Evolutionary conservation across 345 rosid genomes (phyloP).

Genomic region (Eucalyptus tenuipes): DNA sequence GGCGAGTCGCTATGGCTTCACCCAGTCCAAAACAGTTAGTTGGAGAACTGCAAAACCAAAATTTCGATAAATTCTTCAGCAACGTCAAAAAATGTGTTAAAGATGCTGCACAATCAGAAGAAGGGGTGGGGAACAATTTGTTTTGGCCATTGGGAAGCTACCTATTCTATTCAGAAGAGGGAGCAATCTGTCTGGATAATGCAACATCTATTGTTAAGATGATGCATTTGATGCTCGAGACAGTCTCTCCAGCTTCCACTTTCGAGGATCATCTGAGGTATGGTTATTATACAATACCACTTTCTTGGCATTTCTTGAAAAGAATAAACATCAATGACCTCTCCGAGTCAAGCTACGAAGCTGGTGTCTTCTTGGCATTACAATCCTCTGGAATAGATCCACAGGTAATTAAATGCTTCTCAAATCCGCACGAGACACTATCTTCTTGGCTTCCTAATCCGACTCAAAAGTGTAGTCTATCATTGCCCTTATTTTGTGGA

Average conservation of each 20-base stretch:
- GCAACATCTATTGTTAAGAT: slow-evolving; percentile 32
- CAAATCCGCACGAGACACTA: too few species aligned
- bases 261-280: slow-evolving; percentile 54
- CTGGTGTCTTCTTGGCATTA: slow-evolving; percentile 47
- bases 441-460: background rate
- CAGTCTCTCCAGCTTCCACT: slow-evolving; percentile 13
- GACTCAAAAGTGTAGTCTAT: background rate
- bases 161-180: slow-evolving; percentile 53
- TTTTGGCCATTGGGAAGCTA: slow-evolving; percentile 72
- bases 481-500: background rate
- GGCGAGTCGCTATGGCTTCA: background rate
- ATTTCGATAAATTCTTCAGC: slow-evolving; percentile 2
- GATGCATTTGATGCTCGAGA: slow-evolving; percentile 35
- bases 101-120: background rate
- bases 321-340: slow-evolving; percentile 13
- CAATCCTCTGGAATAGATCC: slow-evolving; percentile 40
- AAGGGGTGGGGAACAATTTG: background rate
- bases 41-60: background rate
- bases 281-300: slow-evolving; percentile 22
- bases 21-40: slow-evolving; percentile 14
- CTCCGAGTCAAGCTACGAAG: slow-evolving; percentile 48
- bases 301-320: slow-evolving; percentile 25
- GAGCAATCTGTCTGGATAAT: slow-evolving; percentile 62
- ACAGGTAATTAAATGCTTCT: slow-evolving; percentile 10
- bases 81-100: slow-evolving; percentile 2